Conservation (phyloP, 2,329 filamentous ascomycete genomes). For the Cladorrhinum sp. region DNA sequence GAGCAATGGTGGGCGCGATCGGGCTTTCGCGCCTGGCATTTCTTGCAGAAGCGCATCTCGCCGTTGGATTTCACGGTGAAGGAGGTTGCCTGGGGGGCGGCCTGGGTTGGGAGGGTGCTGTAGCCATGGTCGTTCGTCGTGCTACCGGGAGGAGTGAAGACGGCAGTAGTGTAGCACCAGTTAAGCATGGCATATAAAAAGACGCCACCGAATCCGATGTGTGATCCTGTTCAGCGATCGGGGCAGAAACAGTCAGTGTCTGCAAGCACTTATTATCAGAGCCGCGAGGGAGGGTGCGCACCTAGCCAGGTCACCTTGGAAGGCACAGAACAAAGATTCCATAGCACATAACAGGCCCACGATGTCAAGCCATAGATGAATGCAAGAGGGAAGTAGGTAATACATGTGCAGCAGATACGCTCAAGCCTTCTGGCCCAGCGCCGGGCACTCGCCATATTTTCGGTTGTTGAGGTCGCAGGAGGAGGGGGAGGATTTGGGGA, state of each 20-base stretch:
- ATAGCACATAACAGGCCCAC: constrained; percentile 88
- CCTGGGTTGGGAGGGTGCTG: constrained; percentile 74
- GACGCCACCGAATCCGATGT: constrained; percentile 52
- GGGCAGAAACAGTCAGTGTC: neutral
- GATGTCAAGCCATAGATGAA: constrained; percentile 90
- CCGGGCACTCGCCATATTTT: constrained; percentile 46
- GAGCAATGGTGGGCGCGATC: constrained; percentile 97
- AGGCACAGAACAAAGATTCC: constrained; percentile 63
- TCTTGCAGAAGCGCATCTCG: constrained; percentile 89
- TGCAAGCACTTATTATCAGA: neutral
- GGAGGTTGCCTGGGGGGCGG: constrained; percentile 62
- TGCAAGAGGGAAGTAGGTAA: constrained; percentile 79
- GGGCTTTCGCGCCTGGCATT: constrained; percentile 91
- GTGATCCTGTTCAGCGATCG: neutral
- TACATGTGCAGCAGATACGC: constrained; percentile 75
- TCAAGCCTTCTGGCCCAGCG: constrained; percentile 69
- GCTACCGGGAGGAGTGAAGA: constrained; percentile 85
- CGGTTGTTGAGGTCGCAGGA: constrained; percentile 28
- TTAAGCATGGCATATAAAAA: constrained; percentile 75
- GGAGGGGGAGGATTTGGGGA: constrained; percentile 1
- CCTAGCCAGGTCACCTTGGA: constrained; percentile 56
- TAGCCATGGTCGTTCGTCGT: constrained; percentile 67
- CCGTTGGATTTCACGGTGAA: constrained; percentile 93
- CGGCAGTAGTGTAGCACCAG: constrained; percentile 86
- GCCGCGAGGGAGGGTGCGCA: too few relatives aligned